Evolutionary conservation across 2,329 filamentous ascomycete genomes (phyloP), one percentile per base, ranked within the genome.

Genomic region (Xylaria hypoxylon): DNA sequence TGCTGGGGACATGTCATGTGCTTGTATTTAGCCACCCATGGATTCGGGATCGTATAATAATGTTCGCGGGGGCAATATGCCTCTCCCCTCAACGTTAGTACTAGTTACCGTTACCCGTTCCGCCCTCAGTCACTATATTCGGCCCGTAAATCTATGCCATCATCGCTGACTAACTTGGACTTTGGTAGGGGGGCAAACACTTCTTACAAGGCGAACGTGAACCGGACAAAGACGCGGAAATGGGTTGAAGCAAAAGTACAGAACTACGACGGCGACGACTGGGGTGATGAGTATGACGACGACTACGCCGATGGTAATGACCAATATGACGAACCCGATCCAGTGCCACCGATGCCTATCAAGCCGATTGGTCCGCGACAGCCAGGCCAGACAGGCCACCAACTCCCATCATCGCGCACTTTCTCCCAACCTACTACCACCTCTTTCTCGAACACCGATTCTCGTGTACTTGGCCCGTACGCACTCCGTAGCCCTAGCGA

Each of bases 251-350:
- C 95, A 40, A 95, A 94, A 79, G 85, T 89, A 65, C 90, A 92
- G 73, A 92, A 89, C 76, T 98, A 98, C 76, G 94, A 95, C 74
- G 95, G 94, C 69, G 94, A 96, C 74, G 95, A 97, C 76, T 97
- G 95, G 94, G 95, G 93, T 40, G 91, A 85, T 62, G 89, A 90
- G 40, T 87, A 90, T 8, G 86, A 88, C 64, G 86, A 88, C 64
- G 86, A 88, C n/a, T 86, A 89, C 35, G 84, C 84, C 3, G 81
- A 89, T 59, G 86, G 89, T 19, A 83, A 85, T 60, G 85, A 87
- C 45, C 84, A 86, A 40, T 73, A 77, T 7, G 80, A 83, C 47
- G 78, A 80, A 38, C 77, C 80, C 13, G 65, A 68, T 44, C 67
- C 68, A 31, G 38, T 82, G 1, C 72, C 78, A n/a, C 78, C 62